Base-by-base conservation (phyloP, 352 stramenopile species). In the Globisporangium camurandrum region DNA sequence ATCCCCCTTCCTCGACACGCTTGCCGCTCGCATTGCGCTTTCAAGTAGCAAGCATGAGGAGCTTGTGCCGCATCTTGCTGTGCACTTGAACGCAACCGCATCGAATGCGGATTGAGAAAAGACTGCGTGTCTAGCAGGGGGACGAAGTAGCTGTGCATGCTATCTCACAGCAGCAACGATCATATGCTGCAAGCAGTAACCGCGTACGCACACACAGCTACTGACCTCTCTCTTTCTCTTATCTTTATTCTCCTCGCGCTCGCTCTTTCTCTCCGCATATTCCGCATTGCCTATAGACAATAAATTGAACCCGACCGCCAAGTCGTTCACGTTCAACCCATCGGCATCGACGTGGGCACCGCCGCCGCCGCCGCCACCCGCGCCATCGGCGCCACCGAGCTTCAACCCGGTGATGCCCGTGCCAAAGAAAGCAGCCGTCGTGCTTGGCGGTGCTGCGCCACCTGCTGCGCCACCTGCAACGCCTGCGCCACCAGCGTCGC, bases 261-360 rank as follows among this genome's bases (percentile, higher is more conserved):
- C 30, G 30, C 8, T 34, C 30, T 14, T 12, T 34, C 8, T 1
- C 2, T 34, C 16, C 19, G 16, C 17, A 22, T 14, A 39, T 16
- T n/a, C n/a, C n/a, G n/a, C n/a, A n/a, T n/a, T n/a, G n/a, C n/a
- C n/a, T n/a, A n/a, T n/a, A n/a, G 69, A 75, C 49, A 88, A 88
- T 61, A 82, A 82, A 37, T 40, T 92, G 39, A 89, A 80, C 59
- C 65, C 74, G 19, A 52, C 57, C 26, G 80, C 80, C 36, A 83
- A 80, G 59, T 46, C 74, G 47, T 92, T 92, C 67, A 77, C 77
- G 39, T 92, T 92, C 65, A 92, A 92, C 61, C 75, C 75, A 12
- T 52, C 59, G 26, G 80, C 80, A 11, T 66, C 64, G 19, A 66
- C 77, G 10, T 92, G 75, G 75, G 59, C 77, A 61, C 80, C 79